These are phyloP conservation scores for Alisma plantagoaquatica DNA, from an alignment of 106 monocot genomes.

Conservation along the genomic window DNA sequence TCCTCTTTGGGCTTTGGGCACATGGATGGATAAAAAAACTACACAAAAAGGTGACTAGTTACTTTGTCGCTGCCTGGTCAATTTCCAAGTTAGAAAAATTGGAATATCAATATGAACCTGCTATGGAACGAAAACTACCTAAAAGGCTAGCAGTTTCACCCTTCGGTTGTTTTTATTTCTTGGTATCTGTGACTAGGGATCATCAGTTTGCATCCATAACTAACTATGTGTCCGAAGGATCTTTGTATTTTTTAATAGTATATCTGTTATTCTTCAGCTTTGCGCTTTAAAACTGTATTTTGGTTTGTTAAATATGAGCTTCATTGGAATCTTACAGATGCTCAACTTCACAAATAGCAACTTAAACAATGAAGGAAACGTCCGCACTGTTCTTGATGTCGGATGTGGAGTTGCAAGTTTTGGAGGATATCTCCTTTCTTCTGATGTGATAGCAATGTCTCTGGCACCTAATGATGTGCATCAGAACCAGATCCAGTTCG, in stretches of 20 bases:
- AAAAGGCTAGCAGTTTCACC: not conserved
- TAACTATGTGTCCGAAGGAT: too few relatives aligned
- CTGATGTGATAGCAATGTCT: slow-evolving; percentile 80
- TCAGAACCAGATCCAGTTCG: slow-evolving; percentile 93
- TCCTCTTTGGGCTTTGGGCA: too few relatives aligned
- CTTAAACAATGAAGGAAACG: slow-evolving; percentile 59
- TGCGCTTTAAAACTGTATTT: not conserved
- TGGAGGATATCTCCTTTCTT: slow-evolving; percentile 84
- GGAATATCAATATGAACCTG: too few relatives aligned
- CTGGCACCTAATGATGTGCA: slow-evolving; percentile 94
- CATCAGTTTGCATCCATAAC: too few relatives aligned
- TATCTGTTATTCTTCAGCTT: slow-evolving; percentile 1
- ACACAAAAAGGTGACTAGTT: too few relatives aligned
- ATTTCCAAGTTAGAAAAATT: too few relatives aligned
- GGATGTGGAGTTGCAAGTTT: slow-evolving; percentile 95
- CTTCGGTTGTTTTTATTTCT: not conserved
- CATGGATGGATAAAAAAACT: too few relatives aligned
- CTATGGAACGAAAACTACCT: too few relatives aligned
- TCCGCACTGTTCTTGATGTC: slow-evolving; percentile 85
- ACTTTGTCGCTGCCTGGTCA: too few relatives aligned
- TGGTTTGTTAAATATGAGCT: not conserved
- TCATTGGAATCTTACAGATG: slow-evolving; percentile 41
- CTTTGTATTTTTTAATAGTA: not conserved
- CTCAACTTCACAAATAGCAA: slow-evolving; percentile 61
- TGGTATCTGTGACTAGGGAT: too few relatives aligned